Conservation (phyloP, 768 basidiomycete species). For the Amanita jacksonii region DNA sequence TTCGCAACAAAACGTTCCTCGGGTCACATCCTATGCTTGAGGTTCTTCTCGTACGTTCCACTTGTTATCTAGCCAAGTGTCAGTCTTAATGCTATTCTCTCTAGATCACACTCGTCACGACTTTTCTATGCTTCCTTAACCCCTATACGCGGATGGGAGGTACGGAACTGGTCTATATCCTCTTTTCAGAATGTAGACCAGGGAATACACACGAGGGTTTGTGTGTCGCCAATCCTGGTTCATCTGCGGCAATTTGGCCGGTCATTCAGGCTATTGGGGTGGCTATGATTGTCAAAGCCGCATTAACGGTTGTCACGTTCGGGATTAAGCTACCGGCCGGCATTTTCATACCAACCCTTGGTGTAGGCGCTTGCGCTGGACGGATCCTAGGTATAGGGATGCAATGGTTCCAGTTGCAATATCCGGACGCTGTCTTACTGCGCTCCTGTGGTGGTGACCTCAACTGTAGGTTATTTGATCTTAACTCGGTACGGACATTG, state of each 20-base stretch:
- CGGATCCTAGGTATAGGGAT: slow-evolving; percentile 75
- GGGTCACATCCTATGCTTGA: slow-evolving; percentile 72
- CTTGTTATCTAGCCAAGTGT: neutral
- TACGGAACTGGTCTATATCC: slow-evolving; percentile 87
- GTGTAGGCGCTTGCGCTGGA: slow-evolving; percentile 90
- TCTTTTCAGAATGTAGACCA: slow-evolving; percentile 78
- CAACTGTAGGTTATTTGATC: slow-evolving; percentile 39
- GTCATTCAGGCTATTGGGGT: slow-evolving; percentile 58
- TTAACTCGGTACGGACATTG: neutral
- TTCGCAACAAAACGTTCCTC: slow-evolving; percentile 78
- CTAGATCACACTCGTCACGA: slow-evolving; percentile 73
- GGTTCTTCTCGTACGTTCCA: slow-evolving; percentile 59
- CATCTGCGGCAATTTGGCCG: slow-evolving; percentile 44
- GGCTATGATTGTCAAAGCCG: slow-evolving; percentile 75
- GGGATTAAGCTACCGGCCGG: slow-evolving; percentile 90
- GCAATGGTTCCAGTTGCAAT: slow-evolving; percentile 60
- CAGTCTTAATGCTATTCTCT: neutral
- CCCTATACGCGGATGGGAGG: slow-evolving; percentile 91
- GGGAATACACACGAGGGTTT: slow-evolving; percentile 50
- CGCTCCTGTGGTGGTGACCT: slow-evolving; percentile 50
- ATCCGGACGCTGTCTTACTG: slow-evolving; percentile 58
- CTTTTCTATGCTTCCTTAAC: slow-evolving; percentile 75
- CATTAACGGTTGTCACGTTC: slow-evolving; percentile 80
- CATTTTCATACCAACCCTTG: slow-evolving; percentile 94
- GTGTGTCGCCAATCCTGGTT: slow-evolving; percentile 58